Percentiles rank a stretch among this genome's conserved stretches.
Evolutionary conservation across 1,139 yeast genomes (phyloP).

Genomic region (Sugiyamaella pinicola): DNA sequence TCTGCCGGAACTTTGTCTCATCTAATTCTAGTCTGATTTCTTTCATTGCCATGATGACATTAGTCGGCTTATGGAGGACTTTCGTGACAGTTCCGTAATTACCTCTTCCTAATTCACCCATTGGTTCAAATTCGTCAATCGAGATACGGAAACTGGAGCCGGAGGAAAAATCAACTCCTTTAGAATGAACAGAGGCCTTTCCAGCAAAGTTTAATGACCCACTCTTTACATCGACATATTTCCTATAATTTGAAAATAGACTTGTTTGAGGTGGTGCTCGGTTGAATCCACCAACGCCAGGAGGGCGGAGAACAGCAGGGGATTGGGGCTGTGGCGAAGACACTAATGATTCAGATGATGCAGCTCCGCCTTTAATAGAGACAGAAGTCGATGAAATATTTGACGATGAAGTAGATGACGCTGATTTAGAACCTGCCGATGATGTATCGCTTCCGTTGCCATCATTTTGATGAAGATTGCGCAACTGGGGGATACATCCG

Average conservation of each 20-base stretch:
- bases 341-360: background rate
- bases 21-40: slow-evolving; percentile 91
- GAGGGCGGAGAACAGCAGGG: slow-evolving; percentile 6
- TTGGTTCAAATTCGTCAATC: slow-evolving; percentile 77
- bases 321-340: background rate
- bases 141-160: slow-evolving; percentile 88
- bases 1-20: slow-evolving; percentile 87
- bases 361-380: background rate
- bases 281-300: slow-evolving; percentile 15
- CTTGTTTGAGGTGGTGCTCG: slow-evolving; percentile 18
- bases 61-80: slow-evolving; percentile 92
- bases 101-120: slow-evolving; percentile 91
- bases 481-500: background rate
- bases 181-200: slow-evolving; percentile 86
- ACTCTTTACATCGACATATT: slow-evolving; percentile 85
- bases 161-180: slow-evolving; percentile 86
- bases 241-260: slow-evolving; percentile 74
- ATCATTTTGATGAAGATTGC: background rate
- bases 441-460: background rate
- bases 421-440: background rate
- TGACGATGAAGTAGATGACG: background rate
- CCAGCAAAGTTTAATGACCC: slow-evolving; percentile 93
- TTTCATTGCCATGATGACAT: slow-evolving; percentile 94
- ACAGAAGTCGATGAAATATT: background rate
- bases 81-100: slow-evolving; percentile 94